phyloP scores from a whole-genome alignment of 805 yeast genomes.

The Nakazawaea laoshanensis region DNA sequence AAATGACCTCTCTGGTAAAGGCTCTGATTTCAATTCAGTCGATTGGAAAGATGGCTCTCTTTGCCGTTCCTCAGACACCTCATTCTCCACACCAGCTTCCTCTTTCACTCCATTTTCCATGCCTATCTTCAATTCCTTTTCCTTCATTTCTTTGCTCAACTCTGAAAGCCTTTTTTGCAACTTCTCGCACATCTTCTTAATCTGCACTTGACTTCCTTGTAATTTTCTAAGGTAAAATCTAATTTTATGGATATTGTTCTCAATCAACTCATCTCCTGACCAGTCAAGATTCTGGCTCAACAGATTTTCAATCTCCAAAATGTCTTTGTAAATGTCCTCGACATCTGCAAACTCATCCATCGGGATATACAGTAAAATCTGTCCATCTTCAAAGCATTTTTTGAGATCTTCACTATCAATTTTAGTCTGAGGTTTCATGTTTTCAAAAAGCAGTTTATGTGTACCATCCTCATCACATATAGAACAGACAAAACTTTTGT shows the following conservation, averaged over 20 bases:
- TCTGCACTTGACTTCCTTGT: constrained; percentile 31
- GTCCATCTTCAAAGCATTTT: background rate
- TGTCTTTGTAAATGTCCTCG: constrained; percentile 1
- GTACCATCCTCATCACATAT: constrained; percentile 33
- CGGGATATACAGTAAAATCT: constrained; percentile 4
- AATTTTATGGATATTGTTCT: constrained; percentile 20
- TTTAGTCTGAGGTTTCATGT: constrained; percentile 7
- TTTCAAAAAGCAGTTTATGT: constrained; percentile 12
- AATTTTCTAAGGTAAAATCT: constrained; percentile 39
- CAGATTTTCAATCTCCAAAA: background rate
- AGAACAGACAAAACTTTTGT: constrained; percentile 41
- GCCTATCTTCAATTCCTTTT: too few species aligned
- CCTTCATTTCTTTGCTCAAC: background rate
- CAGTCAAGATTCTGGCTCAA: constrained; percentile 4
- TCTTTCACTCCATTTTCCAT: background rate
- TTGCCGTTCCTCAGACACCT: background rate
- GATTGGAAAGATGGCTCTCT: too few species aligned
- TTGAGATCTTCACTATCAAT: constrained; percentile 1
- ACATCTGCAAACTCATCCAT: constrained; percentile 5
- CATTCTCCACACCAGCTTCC: background rate
- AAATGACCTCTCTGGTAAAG: background rate
- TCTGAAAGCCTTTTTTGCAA: constrained; percentile 11
- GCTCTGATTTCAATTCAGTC: too few species aligned
- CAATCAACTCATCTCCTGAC: constrained; percentile 1
- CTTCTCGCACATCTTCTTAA: constrained; percentile 24